Base-by-base conservation (phyloP, 768 basidiomycete species). In the Paxillus ammoniavirescens region DNA sequence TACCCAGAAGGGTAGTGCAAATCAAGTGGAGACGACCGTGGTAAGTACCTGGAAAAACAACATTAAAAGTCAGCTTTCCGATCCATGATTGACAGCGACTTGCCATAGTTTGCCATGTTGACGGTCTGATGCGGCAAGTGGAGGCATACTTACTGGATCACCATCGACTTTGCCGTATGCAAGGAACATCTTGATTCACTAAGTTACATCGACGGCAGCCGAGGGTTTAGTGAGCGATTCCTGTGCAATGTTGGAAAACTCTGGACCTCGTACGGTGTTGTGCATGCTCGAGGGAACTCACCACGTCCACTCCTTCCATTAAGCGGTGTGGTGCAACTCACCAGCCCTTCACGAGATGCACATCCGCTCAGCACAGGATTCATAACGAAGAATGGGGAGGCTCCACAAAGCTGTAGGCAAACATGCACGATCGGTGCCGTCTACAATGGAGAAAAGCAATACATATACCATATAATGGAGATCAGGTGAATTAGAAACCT, bases 371-470 rank as follows among this genome's bases (percentile, higher is more conserved):
- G 28, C 43, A 35, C 42, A 10, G 10, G 43, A 45, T 45, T 23
- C 4, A 26, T 37, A 15, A 52, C 28, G 36, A 45, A 45, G 37
- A 45, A 15, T 30, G 51, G 14, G 8, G 51, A 38, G 37, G 26
- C 8, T 13, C 35, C 23, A 15, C 18, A 10, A 42, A 43, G 38
- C 48, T 23, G 30, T 28, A 49, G 35, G n/a, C 42, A 8, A 47
- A 60, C 65, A 64, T 59, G 65, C 59, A 58, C 49, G 33, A 53
- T 61, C 59, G 66, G 57, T 59, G 57, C 31, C 8, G 57, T 57
- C 42, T 56, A 53, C n/a, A 55, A 37, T 50, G 47, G 47, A 55
- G 42, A 36, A 35, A 36, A 57, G 52, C 56, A 36, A 46, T 55
- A 55, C 38, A 17, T 48, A 50, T 23, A 38, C 55, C 38, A 17